phyloP scores from a whole-genome alignment of 345 rosid species.

The Gossypium arboreum region DNA sequence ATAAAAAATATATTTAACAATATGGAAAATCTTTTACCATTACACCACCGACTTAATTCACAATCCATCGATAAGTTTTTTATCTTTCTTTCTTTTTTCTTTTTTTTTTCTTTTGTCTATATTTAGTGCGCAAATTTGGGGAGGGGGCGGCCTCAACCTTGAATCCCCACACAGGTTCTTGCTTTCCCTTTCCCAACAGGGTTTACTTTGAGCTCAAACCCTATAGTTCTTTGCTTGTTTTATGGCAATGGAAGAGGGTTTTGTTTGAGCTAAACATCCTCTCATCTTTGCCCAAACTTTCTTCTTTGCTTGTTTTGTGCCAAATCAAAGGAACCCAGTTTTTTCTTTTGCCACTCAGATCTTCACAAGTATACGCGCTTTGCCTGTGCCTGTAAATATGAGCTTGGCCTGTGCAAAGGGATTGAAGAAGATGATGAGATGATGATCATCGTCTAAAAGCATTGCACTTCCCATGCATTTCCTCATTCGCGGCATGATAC shows the following conservation, averaged over 20 bases:
- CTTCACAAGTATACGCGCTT: conserved; percentile 19
- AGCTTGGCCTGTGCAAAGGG: neutral
- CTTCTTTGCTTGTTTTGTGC: neutral
- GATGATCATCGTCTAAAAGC: neutral
- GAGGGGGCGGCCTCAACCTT: conserved; percentile 22
- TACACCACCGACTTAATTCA: too few species aligned
- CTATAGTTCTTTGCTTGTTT: conserved; percentile 24
- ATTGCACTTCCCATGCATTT: neutral
- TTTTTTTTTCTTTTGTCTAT: conserved; percentile 21
- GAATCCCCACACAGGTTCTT: conserved; percentile 36
- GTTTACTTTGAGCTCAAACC: neutral
- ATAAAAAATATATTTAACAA: too few species aligned
- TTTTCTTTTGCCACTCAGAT: conserved; percentile 1
- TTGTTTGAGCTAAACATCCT: neutral
- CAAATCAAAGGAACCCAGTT: neutral
- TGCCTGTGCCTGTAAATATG: neutral
- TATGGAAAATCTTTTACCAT: too few species aligned
- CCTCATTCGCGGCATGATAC: neutral
- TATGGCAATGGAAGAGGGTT: neutral
- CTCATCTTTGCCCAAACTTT: neutral
- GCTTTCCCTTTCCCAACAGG: conserved; percentile 34
- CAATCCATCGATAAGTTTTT: neutral
- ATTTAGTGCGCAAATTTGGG: conserved; percentile 33
- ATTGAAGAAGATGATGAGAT: neutral
- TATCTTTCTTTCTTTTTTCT: neutral